Evolutionary conservation across 202 grass and related monocot genomes (phyloP), one percentile per base, ranked within the genome.

Genomic region (Elaeis oleifera): DNA sequence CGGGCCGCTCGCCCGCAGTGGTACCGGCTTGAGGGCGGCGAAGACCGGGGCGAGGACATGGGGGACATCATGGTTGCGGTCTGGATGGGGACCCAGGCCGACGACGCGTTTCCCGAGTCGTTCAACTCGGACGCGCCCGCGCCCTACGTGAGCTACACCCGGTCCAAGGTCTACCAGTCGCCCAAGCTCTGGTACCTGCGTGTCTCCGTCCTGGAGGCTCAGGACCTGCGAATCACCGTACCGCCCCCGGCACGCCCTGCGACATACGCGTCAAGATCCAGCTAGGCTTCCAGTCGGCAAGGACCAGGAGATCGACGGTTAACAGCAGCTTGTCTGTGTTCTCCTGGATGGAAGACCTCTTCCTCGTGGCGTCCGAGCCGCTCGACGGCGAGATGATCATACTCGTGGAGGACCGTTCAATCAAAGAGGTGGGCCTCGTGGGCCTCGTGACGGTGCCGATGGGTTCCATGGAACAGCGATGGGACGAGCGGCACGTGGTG

Each of bases 41-140:
- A 83, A 22, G 79, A 72, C 0, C 56, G 63, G 13, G 68, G 76
- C 8, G 71, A 63, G 54, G 79, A 89, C 17, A 89, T 76, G 0
- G 88, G 92, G 19, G 92, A 92, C 72, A 70, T 97, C 58, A 97
- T 97, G 92, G 79, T 97, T 60, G 76, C 92, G 6, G 88, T 97
- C 23, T 97, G 92, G 92, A 86, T 97, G 49, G 84, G 92, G 53
- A 97, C 92, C 49, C 92, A 97, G 70, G 92, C 92, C 7, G 92
- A 97, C 51, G 92, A 97, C 20, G 76, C 85, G 50, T 97, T 97
- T 66, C 74, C 84, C 11, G 92, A 89, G 71, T 83, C 92, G 44
- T 86, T 81, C 81, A 89, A 69, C 71, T 83, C 92, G 1, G 92
- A 97, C 71, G 88, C 36, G 8, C 8, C 88, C 0, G 88, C 36